Evolutionary conservation across 768 basidiomycete species (phyloP), one percentile per base, ranked within the genome.

Genomic region (Mycena maculata): DNA sequence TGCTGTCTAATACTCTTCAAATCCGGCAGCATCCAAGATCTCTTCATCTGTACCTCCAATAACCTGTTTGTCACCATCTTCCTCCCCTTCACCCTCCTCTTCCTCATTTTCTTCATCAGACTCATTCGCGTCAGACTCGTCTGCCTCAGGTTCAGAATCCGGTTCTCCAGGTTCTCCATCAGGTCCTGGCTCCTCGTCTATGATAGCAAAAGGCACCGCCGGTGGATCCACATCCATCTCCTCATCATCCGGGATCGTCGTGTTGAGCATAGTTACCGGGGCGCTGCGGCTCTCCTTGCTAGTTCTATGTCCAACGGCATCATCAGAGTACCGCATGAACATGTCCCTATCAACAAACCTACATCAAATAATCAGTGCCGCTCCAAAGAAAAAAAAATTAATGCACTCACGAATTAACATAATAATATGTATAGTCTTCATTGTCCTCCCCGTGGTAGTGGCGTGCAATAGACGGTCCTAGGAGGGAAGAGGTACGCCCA

Each of bases 301-400:
- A n/a, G n/a, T n/a, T n/a, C n/a, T n/a, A n/a, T 82, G 81, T 0
- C 81, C 77, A 13, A 82, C 63, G 0, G 78, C 76, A 0, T 76
- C 74, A 0, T 79, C 80, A 2, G 55, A 52, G 15, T 72, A 76
- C 0, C 72, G 55, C 76, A 80, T 77, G 20, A 76, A 67, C 65
- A 77, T 75, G 49, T 81, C 77, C 12, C 76, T 60, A 54, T 79
- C 79, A n/a, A 72, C 69, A 48, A 77, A 78, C 20, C 78, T 80
- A 20, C n/a, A 15, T 23, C 11, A 25, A 0, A 27, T 25, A 10
- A n/a, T n/a, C 10, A 23, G 30, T 44, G 48, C 8, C 38, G 30
- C 8, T 28, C 15, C 33, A 28, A 13, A 13, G 28, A 25, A 5
- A 25, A 22, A 55, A 11, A 15, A 31, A 44, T 55, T 13, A 1